Base-by-base conservation (phyloP, 2,329 filamentous ascomycete species). In the Curvularia hawaiiensis region DNA sequence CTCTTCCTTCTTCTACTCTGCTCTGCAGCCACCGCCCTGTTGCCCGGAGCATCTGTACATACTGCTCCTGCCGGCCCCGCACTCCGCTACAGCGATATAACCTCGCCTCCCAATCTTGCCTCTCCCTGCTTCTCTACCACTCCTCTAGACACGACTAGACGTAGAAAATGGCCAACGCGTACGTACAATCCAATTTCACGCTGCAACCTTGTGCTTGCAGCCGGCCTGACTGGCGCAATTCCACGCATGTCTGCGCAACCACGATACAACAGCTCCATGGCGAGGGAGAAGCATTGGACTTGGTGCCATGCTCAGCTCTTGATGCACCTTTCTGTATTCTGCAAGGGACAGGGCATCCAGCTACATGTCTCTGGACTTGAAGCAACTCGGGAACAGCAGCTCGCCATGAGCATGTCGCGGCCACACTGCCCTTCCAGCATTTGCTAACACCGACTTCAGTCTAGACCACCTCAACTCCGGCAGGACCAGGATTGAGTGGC, bases 391-490 rank as follows among this genome's bases (percentile, higher is more conserved):
- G 7, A 30, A 39, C 46, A 18, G 26, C 33, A 11, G 24, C 33
- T 38, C 33, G 33, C 33, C 33, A 33, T 33, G 22, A 28, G 20
- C 46, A 49, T 28, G 33, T 14, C 22, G 46, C 12, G 24, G 30
- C 46, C 5, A 49, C 24, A n/a, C 24, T 39, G 10, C 4, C 10
- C 26, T 30, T n/a, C 22, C 22, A 39, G 24, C 56, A 41, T 24
- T 26, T 48, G 35, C 65, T 67, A 40, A 67, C 60, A 52, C 11
- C 24, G n/a, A 26, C 46, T 44, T 24, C 52, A 70, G 67, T 56
- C 66, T 73, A 62, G 91, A 96, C 79, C 92, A 97, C 81, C 88
- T 97, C 77, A 86, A 79, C 66, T 75, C 87, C 76, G 87, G 90
- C 75, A 89, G 90, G 78, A 88, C 87, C 72, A 83, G 86, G 77